phyloP scores from a whole-genome alignment of 2,329 filamentous ascomycete genomes.

The Pyricularia sp. region DNA sequence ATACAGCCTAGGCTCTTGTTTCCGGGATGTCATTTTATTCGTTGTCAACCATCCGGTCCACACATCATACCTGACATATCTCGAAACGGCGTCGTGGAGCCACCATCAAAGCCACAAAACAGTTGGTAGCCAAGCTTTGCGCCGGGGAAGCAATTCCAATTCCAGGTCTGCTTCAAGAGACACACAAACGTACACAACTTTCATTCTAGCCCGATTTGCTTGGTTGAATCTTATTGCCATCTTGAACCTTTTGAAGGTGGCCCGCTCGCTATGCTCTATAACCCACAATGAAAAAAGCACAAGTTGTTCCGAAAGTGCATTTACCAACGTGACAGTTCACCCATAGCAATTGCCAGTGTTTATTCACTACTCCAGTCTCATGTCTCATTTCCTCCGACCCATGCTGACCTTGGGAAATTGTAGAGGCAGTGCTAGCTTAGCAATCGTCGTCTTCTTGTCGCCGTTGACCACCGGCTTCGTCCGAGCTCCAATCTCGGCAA shows the following conservation, averaged over 20 bases:
- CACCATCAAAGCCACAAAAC: background rate
- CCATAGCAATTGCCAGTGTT: background rate
- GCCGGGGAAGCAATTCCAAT: background rate
- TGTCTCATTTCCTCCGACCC: background rate
- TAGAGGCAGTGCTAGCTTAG: conserved; percentile 63
- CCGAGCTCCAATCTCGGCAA: conserved; percentile 61
- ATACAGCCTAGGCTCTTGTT: background rate
- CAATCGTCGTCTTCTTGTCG: conserved; percentile 42
- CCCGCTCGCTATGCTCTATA: background rate
- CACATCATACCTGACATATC: background rate
- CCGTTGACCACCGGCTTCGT: conserved; percentile 48
- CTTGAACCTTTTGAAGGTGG: background rate
- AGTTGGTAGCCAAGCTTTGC: background rate
- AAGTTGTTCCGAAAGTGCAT: background rate
- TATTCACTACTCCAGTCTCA: background rate
- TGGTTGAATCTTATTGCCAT: background rate
- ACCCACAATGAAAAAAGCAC: background rate
- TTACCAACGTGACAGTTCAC: background rate
- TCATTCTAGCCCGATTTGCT: background rate
- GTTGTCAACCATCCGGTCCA: background rate
- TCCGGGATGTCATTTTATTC: background rate
- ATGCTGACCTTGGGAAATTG: conserved; percentile 56
- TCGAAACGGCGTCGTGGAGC: background rate
- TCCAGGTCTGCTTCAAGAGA: background rate
- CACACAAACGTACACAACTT: background rate